phyloP scores from a whole-genome alignment of 305 asterid genomes.

The Solanum hybrid region DNA sequence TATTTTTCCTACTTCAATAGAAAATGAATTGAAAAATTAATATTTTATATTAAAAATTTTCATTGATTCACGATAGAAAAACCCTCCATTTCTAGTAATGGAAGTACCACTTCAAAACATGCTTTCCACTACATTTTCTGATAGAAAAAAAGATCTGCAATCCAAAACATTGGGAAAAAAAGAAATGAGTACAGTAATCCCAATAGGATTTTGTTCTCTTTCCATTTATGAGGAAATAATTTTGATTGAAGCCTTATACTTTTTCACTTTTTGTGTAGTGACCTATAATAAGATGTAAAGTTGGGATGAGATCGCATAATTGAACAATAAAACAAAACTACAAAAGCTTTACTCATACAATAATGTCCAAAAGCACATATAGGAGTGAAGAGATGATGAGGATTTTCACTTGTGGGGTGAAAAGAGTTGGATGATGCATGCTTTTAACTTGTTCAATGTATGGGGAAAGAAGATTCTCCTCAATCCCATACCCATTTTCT shows the following conservation, averaged over 20 bases:
- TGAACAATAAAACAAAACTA: neutral
- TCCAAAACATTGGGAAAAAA: neutral
- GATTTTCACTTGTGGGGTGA: neutral
- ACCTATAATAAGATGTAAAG: neutral
- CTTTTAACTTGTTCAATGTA: neutral
- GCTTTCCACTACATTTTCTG: neutral
- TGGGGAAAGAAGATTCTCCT: neutral
- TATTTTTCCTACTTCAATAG: neutral
- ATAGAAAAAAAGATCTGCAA: neutral
- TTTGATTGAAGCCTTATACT: neutral
- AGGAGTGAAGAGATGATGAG: neutral
- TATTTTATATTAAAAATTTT: neutral
- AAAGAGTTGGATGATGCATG: neutral
- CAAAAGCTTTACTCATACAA: neutral
- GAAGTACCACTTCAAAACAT: neutral
- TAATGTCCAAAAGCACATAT: neutral
- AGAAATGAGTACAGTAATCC: neutral
- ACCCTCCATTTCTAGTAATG: neutral
- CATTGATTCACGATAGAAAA: neutral
- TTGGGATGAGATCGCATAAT: neutral
- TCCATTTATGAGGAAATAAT: neutral
- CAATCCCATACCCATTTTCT: neutral
- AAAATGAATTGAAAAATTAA: neutral
- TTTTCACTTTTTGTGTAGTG: neutral
- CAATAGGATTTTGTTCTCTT: neutral